phyloP scores from a whole-genome alignment of 129 eudicot species.

The Artemisia argyi region DNA sequence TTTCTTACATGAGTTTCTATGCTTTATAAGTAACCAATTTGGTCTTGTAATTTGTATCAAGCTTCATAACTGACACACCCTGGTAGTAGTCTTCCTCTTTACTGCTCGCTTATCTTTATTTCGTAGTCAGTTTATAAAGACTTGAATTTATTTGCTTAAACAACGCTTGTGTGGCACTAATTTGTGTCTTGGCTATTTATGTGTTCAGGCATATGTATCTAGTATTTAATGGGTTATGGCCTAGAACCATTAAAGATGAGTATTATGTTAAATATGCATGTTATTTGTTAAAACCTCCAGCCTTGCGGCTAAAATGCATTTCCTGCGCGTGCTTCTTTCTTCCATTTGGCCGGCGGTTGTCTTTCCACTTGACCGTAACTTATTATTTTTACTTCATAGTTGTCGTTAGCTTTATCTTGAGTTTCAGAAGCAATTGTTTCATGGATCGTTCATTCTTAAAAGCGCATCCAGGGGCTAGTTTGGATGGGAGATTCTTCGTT shows the following conservation, averaged over 20 bases:
- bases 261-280: slow-evolving; percentile 27
- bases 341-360: no score
- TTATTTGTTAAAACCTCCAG: slow-evolving; percentile 32
- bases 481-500: no score
- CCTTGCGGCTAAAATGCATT: no score
- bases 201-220: slow-evolving; percentile 14
- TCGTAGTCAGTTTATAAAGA: background rate
- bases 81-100: background rate
- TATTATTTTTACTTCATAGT: no score
- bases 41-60: background rate
- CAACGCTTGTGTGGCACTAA: background rate
- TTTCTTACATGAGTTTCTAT: no score
- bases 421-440: no score
- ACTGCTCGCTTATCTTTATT: background rate
- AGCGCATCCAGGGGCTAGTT: no score
- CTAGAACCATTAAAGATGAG: slow-evolving; percentile 24
- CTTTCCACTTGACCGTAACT: no score
- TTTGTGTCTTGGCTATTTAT: background rate
- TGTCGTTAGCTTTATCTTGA: no score
- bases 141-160: background rate
- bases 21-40: background rate
- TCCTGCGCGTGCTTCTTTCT: no score
- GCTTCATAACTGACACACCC: background rate
- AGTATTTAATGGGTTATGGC: slow-evolving; percentile 18
- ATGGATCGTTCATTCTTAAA: no score